Conservation (phyloP, 441 rosid genomes). For the Erodium moschatum region DNA sequence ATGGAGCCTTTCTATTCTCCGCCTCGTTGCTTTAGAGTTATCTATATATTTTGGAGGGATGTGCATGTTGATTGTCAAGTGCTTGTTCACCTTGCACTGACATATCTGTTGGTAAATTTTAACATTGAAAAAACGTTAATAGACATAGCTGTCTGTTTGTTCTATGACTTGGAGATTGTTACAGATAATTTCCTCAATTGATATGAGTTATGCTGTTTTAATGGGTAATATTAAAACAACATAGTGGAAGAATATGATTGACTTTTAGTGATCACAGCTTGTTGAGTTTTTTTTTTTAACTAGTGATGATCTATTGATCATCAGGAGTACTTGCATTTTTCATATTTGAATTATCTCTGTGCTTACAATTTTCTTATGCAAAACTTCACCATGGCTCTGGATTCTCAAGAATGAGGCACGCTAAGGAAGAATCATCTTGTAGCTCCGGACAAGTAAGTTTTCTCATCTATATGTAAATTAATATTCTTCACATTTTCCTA, state of each 20-base stretch:
- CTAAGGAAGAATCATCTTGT: conserved; percentile 34
- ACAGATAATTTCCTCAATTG: background rate
- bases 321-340: background rate
- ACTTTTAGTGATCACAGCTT: background rate
- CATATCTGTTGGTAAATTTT: background rate
- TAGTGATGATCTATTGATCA: background rate
- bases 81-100: background rate
- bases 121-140: background rate
- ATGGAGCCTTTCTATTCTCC: too few species aligned
- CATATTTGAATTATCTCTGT: background rate
- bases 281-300: background rate
- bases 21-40: background rate
- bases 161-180: background rate
- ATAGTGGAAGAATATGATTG: background rate
- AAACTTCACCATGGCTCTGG: conserved; percentile 23
- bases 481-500: conserved; percentile 8
- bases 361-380: conserved; percentile 14
- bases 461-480: background rate
- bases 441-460: conserved; percentile 39
- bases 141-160: background rate
- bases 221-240: background rate
- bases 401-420: conserved; percentile 30
- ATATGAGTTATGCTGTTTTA: background rate
- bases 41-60: background rate
- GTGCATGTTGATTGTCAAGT: background rate